phyloP scores from a whole-genome alignment of 2,329 filamentous ascomycete genomes.

The Sporothrix pseudoabietina region DNA sequence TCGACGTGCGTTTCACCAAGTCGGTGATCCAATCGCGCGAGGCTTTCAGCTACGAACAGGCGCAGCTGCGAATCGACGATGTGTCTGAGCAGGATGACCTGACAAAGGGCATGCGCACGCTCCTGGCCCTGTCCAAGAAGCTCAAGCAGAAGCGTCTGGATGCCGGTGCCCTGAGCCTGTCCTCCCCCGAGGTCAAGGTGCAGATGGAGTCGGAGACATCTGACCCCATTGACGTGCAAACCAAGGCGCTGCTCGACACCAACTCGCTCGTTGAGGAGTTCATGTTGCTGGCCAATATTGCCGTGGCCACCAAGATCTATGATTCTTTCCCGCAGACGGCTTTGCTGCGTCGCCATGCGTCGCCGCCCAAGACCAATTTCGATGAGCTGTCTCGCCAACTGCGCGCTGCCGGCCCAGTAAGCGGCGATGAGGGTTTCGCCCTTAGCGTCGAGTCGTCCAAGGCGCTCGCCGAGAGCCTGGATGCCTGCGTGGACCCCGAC shows the following conservation, averaged over 20 bases:
- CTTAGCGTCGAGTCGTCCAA: conserved; percentile 84
- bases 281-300: conserved; percentile 98
- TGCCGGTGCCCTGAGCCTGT: conserved; percentile 90
- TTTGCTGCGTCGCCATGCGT: conserved; percentile 85
- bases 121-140: conserved; percentile 88
- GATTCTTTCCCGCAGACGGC: conserved; percentile 93
- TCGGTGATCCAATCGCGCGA: conserved; percentile 96
- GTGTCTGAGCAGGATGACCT: conserved; percentile 82
- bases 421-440: conserved; percentile 56
- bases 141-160: conserved; percentile 95
- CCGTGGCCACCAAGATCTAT: conserved; percentile 87
- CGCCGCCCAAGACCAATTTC: conserved; percentile 94
- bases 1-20: conserved; percentile 88
- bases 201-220: conserved; percentile 95
- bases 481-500: conserved; percentile 73
- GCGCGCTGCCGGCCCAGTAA: conserved; percentile 54
- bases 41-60: conserved; percentile 96
- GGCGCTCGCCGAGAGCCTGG: conserved; percentile 90
- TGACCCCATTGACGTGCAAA: conserved; percentile 94
- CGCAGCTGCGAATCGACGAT: conserved; percentile 92
- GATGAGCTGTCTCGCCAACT: conserved; percentile 91
- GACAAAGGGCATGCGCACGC: conserved; percentile 82
- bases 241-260: conserved; percentile 89
- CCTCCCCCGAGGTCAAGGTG: conserved; percentile 96
- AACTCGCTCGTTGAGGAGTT: conserved; percentile 99